Evolutionary conservation across 306 rosid genomes (phyloP).

Genomic region (barrel medic (Medicago truncatula)): MtrunA17r5.0-ANR NC_053043.1:47654001-47654500

Average conservation of each 20-base stretch:
- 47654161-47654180: slow-evolving; percentile 7
- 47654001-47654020: slow-evolving; percentile 64
- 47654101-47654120: slow-evolving; percentile 77
- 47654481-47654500: slow-evolving; percentile 32
- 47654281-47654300: slow-evolving; percentile 45
- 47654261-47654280: slow-evolving; percentile 39
- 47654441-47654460: slow-evolving; percentile 37
- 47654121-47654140: slow-evolving; percentile 64
- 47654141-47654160: slow-evolving; percentile 82
- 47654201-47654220: background rate
- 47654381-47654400: slow-evolving; percentile 40
- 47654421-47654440: slow-evolving; percentile 58
- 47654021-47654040: slow-evolving; percentile 65
- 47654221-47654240: slow-evolving; percentile 17
- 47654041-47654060: slow-evolving; percentile 62
- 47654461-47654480: slow-evolving; percentile 34
- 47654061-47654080: slow-evolving; percentile 45
- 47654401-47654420: slow-evolving; percentile 43
- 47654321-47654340: slow-evolving; percentile 42
- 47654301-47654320: slow-evolving; percentile 4
- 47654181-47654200: background rate
- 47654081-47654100: slow-evolving; percentile 60
- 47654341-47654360: slow-evolving; percentile 59
- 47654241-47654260: slow-evolving; percentile 42
- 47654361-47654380: slow-evolving; percentile 48